Conservation (phyloP, 495 filamentous ascomycete species). For the Lineolata rhizophorae region DNA sequence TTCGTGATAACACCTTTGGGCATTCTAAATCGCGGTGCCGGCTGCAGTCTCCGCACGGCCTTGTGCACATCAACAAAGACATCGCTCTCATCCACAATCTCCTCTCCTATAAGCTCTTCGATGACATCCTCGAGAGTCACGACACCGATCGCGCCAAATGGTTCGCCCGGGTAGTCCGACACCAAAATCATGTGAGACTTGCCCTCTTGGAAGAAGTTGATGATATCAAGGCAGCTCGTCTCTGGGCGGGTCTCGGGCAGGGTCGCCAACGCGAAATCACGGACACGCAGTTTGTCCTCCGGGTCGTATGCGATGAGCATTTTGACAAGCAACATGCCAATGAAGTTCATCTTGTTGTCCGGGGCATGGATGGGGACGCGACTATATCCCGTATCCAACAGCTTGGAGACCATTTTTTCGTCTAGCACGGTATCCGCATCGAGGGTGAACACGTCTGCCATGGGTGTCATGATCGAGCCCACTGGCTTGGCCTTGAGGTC, state of each 20-base stretch:
- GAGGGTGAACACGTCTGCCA: constrained; percentile 92
- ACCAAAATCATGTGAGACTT: constrained; percentile 98
- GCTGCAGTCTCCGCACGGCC: constrained; percentile 63
- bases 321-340: constrained; percentile 95
- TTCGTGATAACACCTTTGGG: constrained; percentile 32
- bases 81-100: constrained; percentile 68
- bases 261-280: constrained; percentile 80
- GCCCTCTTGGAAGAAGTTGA: constrained; percentile 98
- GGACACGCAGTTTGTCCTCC: constrained; percentile 65
- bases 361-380: constrained; percentile 83
- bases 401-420: constrained; percentile 77
- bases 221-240: constrained; percentile 89
- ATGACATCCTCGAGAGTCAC: constrained; percentile 96
- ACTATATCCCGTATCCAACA: constrained; percentile 83
- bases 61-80: constrained; percentile 95
- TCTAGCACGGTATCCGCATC: constrained; percentile 78
- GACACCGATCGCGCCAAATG: constrained; percentile 75
- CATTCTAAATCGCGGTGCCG: constrained; percentile 38
- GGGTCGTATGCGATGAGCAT: constrained; percentile 97
- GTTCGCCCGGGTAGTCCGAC: constrained; percentile 69
- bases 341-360: constrained; percentile 65
- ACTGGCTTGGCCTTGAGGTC: constrained; percentile 94
- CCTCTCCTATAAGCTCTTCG: constrained; percentile 93
- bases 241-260: constrained; percentile 86
- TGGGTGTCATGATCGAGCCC: constrained; percentile 91